Base-by-base conservation (phyloP, 805 yeast genomes). In the Candida koratica region DNA sequence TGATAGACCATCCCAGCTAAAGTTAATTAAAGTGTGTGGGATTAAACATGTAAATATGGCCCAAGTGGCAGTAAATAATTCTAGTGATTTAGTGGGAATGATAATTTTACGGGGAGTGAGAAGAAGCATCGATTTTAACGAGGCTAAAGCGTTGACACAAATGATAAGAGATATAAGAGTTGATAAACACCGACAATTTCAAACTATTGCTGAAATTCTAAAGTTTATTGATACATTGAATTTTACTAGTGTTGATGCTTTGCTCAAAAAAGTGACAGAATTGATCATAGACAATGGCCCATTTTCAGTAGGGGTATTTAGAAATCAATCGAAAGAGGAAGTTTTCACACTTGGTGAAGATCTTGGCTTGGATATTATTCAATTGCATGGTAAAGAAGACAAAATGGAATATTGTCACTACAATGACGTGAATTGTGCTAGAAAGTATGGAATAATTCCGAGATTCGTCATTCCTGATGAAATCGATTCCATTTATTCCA, bases 11-110 rank as follows among this genome's bases (percentile, higher is more conserved):
- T 6, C 12, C 11, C 18, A 19, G 32, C 18, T 50, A 26, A 52
- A 52, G 41, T 25, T 85, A n/a, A 83, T 84, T 4, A 90, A 90
- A 53, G 78, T 90, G 4, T 90, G 98, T 56, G 98, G 98, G 0
- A 55, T 90, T 15, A 74, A 75, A 45, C 68, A 81, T 2, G 53
- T 59, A 0, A 82, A 79, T 30, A 85, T 85, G 0, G 97, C 96
- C 0, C 42, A 58, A n/a, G 51, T 49, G 4, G 96, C 96, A 0
- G 60, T 88, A 0, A 75, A 72, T 0, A 44, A 66, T 5, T 94
- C 94, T 0, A 89, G 97, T 0, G 75, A 83, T 45, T 56, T 86
- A 26, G 49, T 90, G 2, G 98, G 98, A 1, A 76, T 85, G 46
- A 93, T 93, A 18, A 56, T 93, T 53, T 97, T 88, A 2, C 97